Conservation (phyloP, 306 rosid genomes). For the Pterocarpus santalinus region DNA sequence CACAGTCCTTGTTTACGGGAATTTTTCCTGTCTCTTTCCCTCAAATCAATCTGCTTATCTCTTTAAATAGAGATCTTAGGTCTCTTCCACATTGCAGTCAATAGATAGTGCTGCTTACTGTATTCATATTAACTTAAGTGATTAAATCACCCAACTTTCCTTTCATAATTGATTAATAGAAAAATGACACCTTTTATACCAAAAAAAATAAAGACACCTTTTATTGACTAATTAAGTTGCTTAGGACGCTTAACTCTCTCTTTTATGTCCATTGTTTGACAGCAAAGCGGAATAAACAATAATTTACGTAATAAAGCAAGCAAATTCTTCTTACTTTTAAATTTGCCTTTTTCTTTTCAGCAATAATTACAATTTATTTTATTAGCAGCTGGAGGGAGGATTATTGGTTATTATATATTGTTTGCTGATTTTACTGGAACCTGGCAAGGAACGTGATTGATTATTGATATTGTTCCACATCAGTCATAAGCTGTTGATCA, state of each 20-base stretch:
- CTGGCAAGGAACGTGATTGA: too few relatives aligned
- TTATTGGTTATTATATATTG: neutral
- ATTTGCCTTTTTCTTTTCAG: constrained; percentile 30
- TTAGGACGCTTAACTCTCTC: constrained; percentile 57
- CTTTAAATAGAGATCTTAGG: constrained; percentile 45
- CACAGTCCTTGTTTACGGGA: constrained; percentile 38
- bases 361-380: constrained; percentile 41
- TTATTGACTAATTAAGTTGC: constrained; percentile 55
- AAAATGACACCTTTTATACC: constrained; percentile 49
- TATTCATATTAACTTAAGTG: constrained; percentile 15
- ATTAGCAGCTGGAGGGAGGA: constrained; percentile 43
- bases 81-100: constrained; percentile 46
- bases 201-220: constrained; percentile 36
- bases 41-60: constrained; percentile 51
- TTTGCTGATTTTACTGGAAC: too few relatives aligned
- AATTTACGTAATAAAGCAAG: constrained; percentile 62
- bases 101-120: constrained; percentile 50
- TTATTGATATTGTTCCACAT: too few relatives aligned
- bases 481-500: constrained; percentile 35
- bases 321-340: constrained; percentile 43
- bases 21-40: constrained; percentile 49
- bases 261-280: constrained; percentile 52
- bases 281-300: constrained; percentile 58
- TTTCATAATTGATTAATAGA: constrained; percentile 25
- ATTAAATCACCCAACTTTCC: neutral